Evolutionary conservation across 495 filamentous ascomycete species (phyloP), one percentile per base, ranked within the genome.

Genomic region (Podospora pseudocomata): DNA sequence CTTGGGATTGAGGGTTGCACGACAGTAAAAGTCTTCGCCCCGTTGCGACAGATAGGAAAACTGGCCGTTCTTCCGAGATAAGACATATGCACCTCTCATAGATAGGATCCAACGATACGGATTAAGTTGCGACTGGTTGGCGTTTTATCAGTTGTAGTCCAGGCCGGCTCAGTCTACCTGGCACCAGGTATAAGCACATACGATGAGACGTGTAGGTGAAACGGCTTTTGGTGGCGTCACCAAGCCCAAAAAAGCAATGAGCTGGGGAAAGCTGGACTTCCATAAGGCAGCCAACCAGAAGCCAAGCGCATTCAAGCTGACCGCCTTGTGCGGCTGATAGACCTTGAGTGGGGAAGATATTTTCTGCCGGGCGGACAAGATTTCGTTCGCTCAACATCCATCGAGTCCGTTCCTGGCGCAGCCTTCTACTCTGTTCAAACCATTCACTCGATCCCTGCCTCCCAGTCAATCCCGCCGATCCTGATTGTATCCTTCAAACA

Each of bases 301-400:
- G 3, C 13, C 16, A 32, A 67, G 59, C 26, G 66, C 66, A 64
- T 26, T 34, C 11, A 20, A 20, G 34, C 19, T 23, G n/a, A 27
- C 59, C 65, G 39, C 39, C 39, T 16, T 49, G 39, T 49, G 39
- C 39, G 39, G 39, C 39, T 49, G 39, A 49, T 0, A 3, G 39
- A 13, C 15, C 27, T 59, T n/a, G 34, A 18, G 27, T 49, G 0
- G 28, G 27, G 32, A 60, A 60, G 54, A 7, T 60, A 20, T 71
- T 74, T 77, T 77, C 72, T 77, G 75, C 75, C 75, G 70, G 74
- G 75, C 75, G 74, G 75, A 73, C 75, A 77, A 72, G 70, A 74
- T 76, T 77, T 76, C 60, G 61, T 62, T 44, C 62, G 13, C 19
- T 65, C 53, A 53, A 58, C 49, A 67, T 28, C 64, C 30, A 32